Conservation (phyloP, 163 green algal species). For the Prototheca wickerhamii region DNA sequence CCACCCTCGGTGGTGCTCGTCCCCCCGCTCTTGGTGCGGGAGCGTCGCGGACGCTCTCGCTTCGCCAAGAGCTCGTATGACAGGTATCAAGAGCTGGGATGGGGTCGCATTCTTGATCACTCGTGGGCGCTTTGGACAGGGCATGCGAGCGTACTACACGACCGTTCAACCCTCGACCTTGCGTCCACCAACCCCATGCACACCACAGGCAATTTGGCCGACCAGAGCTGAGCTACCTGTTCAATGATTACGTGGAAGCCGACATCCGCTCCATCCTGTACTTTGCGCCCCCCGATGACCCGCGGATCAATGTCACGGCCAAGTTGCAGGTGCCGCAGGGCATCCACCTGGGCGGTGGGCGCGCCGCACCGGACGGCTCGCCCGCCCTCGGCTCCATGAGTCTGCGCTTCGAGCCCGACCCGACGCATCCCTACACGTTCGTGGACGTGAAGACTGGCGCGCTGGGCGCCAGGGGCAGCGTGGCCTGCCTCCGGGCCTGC, state of each 20-base stretch:
- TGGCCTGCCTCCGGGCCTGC: conserved; percentile 28
- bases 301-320: conserved; percentile 33
- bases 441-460: conserved; percentile 36
- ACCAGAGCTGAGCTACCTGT: conserved; percentile 33
- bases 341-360: background rate
- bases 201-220: conserved; percentile 33
- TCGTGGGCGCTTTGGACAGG: no score
- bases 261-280: conserved; percentile 12
- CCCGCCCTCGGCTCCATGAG: conserved; percentile 20
- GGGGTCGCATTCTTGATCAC: no score
- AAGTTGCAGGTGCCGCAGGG: conserved; percentile 13
- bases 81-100: conserved; percentile 3
- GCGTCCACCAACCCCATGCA: background rate
- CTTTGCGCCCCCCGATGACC: conserved; percentile 34
- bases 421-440: conserved; percentile 29
- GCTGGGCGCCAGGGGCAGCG: conserved; percentile 5
- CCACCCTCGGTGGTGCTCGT: conserved; percentile 34
- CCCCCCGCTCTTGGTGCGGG: conserved; percentile 31
- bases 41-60: conserved; percentile 24
- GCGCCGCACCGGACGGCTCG: background rate
- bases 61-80: conserved; percentile 45
- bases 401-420: conserved; percentile 33
- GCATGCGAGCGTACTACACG: no score
- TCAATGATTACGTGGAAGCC: conserved; percentile 39
- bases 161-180: conserved; percentile 4